Evolutionary conservation across 345 rosid genomes (phyloP).

Genomic region (Eucalyptus pumila): DNA sequence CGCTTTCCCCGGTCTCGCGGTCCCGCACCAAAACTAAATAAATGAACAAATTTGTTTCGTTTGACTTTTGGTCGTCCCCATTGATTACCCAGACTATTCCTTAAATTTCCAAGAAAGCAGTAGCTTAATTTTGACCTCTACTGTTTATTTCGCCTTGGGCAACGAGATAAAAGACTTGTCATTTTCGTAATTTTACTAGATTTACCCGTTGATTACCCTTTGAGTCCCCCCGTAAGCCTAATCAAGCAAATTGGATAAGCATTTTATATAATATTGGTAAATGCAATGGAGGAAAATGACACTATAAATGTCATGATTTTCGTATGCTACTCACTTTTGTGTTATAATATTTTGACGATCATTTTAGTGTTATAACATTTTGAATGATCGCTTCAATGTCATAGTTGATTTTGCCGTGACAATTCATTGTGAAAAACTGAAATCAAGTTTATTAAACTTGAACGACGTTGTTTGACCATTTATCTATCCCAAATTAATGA

Average conservation of each 20-base stretch:
- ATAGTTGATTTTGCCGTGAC: accelerated
- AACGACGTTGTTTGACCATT: accelerated
- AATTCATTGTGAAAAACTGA: background rate
- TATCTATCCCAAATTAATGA: background rate
- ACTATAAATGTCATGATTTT: no score
- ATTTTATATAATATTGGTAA: background rate
- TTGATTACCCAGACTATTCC: accelerated
- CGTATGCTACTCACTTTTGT: accelerated
- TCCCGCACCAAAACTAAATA: no score
- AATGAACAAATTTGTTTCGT: no score
- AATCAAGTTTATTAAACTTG: accelerated
- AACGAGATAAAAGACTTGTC: background rate
- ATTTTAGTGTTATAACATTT: background rate
- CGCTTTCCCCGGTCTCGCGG: background rate
- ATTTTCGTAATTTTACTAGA: background rate
- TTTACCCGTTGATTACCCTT: background rate
- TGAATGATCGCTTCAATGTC: background rate
- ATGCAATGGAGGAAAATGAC: background rate
- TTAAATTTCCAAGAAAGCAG: background rate
- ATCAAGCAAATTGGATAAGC: background rate
- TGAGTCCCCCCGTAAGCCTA: no score
- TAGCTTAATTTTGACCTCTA: background rate
- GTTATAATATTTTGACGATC: background rate
- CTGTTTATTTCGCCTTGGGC: background rate
- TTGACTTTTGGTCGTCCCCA: background rate